Percentiles rank a stretch among this genome's conserved stretches.
Conservation (phyloP, 2,329 filamentous ascomycete species). For the Aspergillus sp. region DNA sequence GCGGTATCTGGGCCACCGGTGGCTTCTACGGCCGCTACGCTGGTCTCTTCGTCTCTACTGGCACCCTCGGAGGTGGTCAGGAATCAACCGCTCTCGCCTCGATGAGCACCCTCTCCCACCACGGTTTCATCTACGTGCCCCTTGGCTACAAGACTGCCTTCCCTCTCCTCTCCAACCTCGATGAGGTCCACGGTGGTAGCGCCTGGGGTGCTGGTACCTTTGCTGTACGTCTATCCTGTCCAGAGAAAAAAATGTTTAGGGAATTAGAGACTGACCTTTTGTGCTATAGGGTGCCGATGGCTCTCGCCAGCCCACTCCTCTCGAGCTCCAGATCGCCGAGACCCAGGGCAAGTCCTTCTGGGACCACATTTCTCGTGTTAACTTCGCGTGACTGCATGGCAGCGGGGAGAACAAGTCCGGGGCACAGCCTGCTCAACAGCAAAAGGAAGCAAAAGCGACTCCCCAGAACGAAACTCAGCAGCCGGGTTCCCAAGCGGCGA, state of each 20-base stretch:
- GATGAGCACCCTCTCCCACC: conserved; percentile 85
- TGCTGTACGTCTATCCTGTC: conserved; percentile 51
- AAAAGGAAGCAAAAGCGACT: conserved; percentile 20
- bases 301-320: conserved; percentile 72
- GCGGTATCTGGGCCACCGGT: conserved; percentile 77
- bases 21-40: conserved; percentile 64
- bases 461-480: conserved; percentile 27
- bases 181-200: conserved; percentile 79
- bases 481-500: conserved; percentile 34
- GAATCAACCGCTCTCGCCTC: conserved; percentile 79
- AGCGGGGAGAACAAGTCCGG: conserved; percentile 37
- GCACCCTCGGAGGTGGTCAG: conserved; percentile 81
- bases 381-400: conserved; percentile 76
- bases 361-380: conserved; percentile 69
- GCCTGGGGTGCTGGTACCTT: conserved; percentile 96
- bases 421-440: conserved; percentile 24
- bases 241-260: not conserved
- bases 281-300: conserved; percentile 62
- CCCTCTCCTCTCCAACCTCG: conserved; percentile 65
- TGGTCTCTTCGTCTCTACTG: conserved; percentile 89
- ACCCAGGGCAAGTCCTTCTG: conserved; percentile 87
- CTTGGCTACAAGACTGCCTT: conserved; percentile 87
- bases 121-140: conserved; percentile 96
- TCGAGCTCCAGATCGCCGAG: conserved; percentile 77
- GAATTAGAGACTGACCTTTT: conserved; percentile 10